Percentiles rank a stretch among this genome's conserved stretches.
phyloP scores from a whole-genome alignment of 345 rosid genomes.

The Laguncularia racemosa region DNA sequence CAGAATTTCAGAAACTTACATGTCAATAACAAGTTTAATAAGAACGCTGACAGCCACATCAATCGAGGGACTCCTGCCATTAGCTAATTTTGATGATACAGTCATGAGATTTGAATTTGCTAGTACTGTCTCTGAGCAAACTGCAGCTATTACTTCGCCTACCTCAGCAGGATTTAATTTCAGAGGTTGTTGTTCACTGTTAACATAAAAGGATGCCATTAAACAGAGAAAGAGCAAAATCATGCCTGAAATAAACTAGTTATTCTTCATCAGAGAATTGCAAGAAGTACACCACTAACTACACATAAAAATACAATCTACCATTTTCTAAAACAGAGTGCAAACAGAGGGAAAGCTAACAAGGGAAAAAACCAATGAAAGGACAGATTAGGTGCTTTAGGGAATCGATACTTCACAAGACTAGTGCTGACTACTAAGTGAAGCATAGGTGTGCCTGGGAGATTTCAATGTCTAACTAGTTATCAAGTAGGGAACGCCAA shows the following conservation, averaged over 20 bases:
- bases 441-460: no score
- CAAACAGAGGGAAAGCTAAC: no score
- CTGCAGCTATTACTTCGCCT: conserved; percentile 93
- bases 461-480: no score
- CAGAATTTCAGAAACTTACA: conserved; percentile 35
- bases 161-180: conserved; percentile 80
- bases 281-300: no score
- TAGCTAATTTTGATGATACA: conserved; percentile 67
- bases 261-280: neutral
- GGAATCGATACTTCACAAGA: no score
- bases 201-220: conserved; percentile 9
- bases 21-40: conserved; percentile 92
- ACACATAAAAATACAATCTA: no score
- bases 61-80: conserved; percentile 81
- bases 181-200: conserved; percentile 97
- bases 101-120: conserved; percentile 53
- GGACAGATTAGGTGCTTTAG: no score
- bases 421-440: no score
- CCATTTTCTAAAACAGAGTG: no score
- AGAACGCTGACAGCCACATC: conserved; percentile 99
- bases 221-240: conserved; percentile 5
- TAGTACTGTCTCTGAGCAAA: conserved; percentile 74
- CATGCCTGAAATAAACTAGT: conserved; percentile 6
- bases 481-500: no score
- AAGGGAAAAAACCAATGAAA: no score